Evolutionary conservation across 768 basidiomycete genomes (phyloP), one percentile per base, ranked within the genome.

Genomic region (Clitopilus hobsonii): DNA sequence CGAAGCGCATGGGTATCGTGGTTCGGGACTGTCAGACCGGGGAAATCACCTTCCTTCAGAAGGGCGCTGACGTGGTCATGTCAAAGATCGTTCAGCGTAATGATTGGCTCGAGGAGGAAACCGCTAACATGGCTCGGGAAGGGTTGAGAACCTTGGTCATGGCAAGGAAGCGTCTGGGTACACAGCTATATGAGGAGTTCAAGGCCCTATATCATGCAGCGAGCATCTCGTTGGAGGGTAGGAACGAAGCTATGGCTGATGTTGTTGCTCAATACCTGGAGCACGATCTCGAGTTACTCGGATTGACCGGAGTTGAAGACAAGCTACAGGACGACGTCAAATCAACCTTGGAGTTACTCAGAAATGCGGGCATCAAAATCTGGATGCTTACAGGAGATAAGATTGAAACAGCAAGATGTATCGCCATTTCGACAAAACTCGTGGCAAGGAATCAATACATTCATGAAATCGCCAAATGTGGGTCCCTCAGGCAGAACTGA

Each of bases 351-450:
- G 97, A 98, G 71, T 66, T 98, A 52, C 69, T 99, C 59, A 76
- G 95, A 60, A 98, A 98, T 67, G 97, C 96, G 0, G 96, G 96
- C 3, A 86, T 99, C 71, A 97, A 91, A 79, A 98, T 99, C 56
- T 99, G 97, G 97, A 98, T 98, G 97, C 77, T 98, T 63, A 99
- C 97, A 0, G 96, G 97, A 1, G 97, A 99, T 71, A 99, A 98
- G 75, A 93, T 98, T 50, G 97, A 99, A 76, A 99, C 97, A 2
- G 97, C 97, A 4, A 88, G 95, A 30, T 96, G 94, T 70, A 99
- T 99, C 65, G 95, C 96, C 4, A 94, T 98, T 59, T 97, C 94
- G 30, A 97, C 92, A 6, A 98, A 98, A 67, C 75, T 98, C 51
- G 97, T 98, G 6, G 88, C 92, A 22, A 80, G 97, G 62, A 94